Evolutionary conservation across 805 yeast species (phyloP).

Genomic region (Yarrowia sp.): DNA sequence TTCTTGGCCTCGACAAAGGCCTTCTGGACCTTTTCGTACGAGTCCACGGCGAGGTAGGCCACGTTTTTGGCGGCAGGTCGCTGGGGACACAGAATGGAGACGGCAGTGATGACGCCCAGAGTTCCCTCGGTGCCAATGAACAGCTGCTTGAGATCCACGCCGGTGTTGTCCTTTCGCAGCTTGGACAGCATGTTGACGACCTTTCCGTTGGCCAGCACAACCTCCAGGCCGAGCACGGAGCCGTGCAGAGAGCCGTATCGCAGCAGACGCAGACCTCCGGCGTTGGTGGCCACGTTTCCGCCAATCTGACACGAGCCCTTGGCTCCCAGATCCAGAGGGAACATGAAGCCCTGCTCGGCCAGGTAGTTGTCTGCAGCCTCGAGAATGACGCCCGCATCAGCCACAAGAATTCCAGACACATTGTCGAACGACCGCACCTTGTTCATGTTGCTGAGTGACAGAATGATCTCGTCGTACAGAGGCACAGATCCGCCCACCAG

Average conservation of each 20-base stretch:
- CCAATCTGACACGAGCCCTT: slow-evolving; percentile 97
- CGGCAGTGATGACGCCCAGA: slow-evolving; percentile 87
- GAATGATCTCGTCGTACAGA: slow-evolving; percentile 84
- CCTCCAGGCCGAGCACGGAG: slow-evolving; percentile 87
- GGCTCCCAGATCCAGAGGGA: slow-evolving; percentile 94
- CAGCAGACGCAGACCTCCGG: slow-evolving; percentile 89
- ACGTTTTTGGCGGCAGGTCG: slow-evolving; percentile 87
- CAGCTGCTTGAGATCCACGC: slow-evolving; percentile 89
- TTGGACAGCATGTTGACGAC: slow-evolving; percentile 80
- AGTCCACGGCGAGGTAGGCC: slow-evolving; percentile 82
- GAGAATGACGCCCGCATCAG: slow-evolving; percentile 89
- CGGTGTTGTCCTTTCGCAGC: slow-evolving; percentile 93
- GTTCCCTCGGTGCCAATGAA: slow-evolving; percentile 96
- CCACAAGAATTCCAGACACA: slow-evolving; percentile 82
- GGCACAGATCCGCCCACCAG: slow-evolving; percentile 95
- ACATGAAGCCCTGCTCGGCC: slow-evolving; percentile 83
- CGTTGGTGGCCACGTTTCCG: slow-evolving; percentile 94
- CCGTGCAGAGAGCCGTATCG: slow-evolving; percentile 95
- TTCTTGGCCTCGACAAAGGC: slow-evolving; percentile 78
- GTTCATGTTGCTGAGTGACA: slow-evolving; percentile 74
- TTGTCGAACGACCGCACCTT: slow-evolving; percentile 81
- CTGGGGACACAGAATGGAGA: slow-evolving; percentile 87
- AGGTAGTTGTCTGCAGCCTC: slow-evolving; percentile 82
- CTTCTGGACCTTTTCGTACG: slow-evolving; percentile 82
- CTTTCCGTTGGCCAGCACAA: slow-evolving; percentile 89